Evolutionary conservation across 108 stramenopile genomes (phyloP), one percentile per base, ranked within the genome.

Genomic region (Discostella pseudostelligera): DNA sequence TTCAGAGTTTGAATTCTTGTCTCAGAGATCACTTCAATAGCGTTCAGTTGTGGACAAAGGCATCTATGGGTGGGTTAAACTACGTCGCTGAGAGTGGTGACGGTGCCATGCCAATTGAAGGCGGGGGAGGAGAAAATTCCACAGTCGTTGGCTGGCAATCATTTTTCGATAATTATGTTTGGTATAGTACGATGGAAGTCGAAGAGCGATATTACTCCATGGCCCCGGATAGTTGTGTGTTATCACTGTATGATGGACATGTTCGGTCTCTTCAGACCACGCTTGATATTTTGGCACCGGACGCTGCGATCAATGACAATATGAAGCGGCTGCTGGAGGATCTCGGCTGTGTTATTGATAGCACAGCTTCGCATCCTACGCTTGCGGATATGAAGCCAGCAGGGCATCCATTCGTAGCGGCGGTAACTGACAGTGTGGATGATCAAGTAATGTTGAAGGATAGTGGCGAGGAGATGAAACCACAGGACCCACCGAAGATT

Each of bases 191-290:
- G 4, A 85, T 90, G 85, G 92, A 88, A 77, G 83, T 90, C 1
- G 92, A 93, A 63, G 82, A 84, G 35, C 76, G 68, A 8, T 93
- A 87, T 58, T 93, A 89, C 65, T 74, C 92, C 4, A 78, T 93
- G 69, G 83, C 82, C 28, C 81, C 87, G 0, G 87, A 90, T 49
- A 90, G 89, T 62, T 93, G 92, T 47, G 89, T 86, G 3, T 63
- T 93, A 24, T 80, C 92, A 20, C 74, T 93, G 1, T 87, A 87
- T 56, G 92, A 93, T 64, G 92, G 92, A 28, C 86, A 90, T 60
- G 69, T 93, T 8, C 74, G 86, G 25, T 81, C 89, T 24, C 67
- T 93, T 44, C 87, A 93, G 59, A 65, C 26, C 21, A 80, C 92
- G 9, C 53, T 87, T 20, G 86, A 93, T 39, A 76, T 80, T 28